These are phyloP conservation scores for Urostyla sp. DNA, from an alignment of 73 alveolate genomes.

Conservation along the genomic window DNA sequence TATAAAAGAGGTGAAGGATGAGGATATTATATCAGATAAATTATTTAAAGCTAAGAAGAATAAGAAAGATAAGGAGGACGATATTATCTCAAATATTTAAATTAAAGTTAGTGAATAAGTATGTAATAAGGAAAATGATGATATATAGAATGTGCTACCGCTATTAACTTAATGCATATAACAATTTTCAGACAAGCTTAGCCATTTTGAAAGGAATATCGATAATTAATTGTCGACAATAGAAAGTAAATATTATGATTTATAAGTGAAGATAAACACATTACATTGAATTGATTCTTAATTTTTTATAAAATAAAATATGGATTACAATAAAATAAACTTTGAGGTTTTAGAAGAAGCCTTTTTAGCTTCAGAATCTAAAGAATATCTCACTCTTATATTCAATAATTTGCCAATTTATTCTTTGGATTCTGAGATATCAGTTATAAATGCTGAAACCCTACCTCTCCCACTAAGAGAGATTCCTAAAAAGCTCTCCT, in stretches of 20 bases:
- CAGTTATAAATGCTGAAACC: constrained; percentile 14
- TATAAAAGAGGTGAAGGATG: neutral
- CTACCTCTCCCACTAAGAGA: neutral
- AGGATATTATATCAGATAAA: neutral
- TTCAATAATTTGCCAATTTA: constrained; percentile 22
- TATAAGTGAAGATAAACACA: neutral
- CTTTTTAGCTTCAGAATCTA: constrained; percentile 36
- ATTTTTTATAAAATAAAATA: constrained; percentile 5
- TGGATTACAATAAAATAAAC: constrained; percentile 50
- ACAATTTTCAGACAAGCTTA: neutral
- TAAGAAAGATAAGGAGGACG: neutral
- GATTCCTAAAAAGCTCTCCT: constrained; percentile 17
- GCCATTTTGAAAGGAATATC: constrained; percentile 27
- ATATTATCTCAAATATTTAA: too few species aligned
- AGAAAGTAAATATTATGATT: neutral
- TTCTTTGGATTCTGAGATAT: constrained; percentile 44
- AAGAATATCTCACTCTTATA: constrained; percentile 5
- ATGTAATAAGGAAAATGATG: neutral
- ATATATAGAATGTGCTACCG: neutral
- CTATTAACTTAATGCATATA: neutral
- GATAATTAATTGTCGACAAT: neutral
- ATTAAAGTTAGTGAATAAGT: too few species aligned
- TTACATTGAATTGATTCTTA: neutral
- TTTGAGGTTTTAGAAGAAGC: constrained; percentile 35
- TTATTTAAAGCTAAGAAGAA: neutral